Evolutionary conservation across 2,329 filamentous ascomycete genomes (phyloP), one percentile per base, ranked within the genome.

Genomic region (Clonostachys solani): DNA sequence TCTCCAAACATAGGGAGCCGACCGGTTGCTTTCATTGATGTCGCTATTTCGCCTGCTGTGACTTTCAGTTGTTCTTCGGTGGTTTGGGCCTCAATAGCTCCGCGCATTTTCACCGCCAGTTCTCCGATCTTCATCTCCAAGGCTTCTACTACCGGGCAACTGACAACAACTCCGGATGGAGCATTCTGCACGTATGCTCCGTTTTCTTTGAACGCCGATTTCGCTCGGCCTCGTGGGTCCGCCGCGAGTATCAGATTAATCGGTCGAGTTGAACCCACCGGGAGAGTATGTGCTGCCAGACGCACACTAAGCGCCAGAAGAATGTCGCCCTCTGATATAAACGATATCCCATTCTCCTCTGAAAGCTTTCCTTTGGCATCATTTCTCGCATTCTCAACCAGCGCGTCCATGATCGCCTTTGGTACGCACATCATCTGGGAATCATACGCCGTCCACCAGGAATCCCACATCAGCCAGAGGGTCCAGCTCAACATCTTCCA

Each of bases 61-160:
- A 49, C 45, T 38, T 52, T 55, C 5, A 56, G 42, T n/a, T 55
- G 53, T 13, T 52, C 50, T 9, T 55, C 54, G 1, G 53, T 55
- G 1, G 48, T 41, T n/a, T 56, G 54, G 13, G 23, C n/a, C 13
- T 45, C 42, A 9, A 55, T 52, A 0, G 51, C 44, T 16, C 46
- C 3, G 15, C 54, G 48, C 5, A 48, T 47, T 15, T 38, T 35
- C 4, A 55, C 47, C 6, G 54, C 54, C 6, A 56, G 45, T 17
- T 49, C 41, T 7, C 54, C 53, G 1, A 53, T 16, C 7, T 52
- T 43, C 12, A 53, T 19, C 33, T 43, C 41, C n/a, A 23, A 6
- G 40, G 45, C 45, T 17, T 43, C 38, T 16, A 38, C 40, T 5
- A 35, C 45, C 6, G 40, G 16, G n/a, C 40, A 43, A 16, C 29